Evolutionary conservation across 352 stramenopile genomes (phyloP).

Genomic region (Globisporangium middletonii): DNA sequence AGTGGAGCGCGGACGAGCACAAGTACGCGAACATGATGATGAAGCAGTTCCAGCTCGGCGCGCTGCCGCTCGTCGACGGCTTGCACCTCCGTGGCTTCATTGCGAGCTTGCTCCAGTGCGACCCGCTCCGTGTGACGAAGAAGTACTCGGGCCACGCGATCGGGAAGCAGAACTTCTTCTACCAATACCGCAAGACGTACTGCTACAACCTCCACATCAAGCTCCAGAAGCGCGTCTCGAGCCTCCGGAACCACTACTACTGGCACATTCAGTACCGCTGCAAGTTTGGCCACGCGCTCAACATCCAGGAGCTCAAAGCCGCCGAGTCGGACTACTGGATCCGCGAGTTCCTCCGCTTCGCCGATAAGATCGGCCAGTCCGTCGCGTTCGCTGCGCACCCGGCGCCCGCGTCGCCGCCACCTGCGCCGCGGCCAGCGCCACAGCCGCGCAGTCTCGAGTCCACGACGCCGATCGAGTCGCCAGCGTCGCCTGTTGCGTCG

Average conservation of each 20-base stretch:
- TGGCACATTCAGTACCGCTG: slow-evolving; percentile 77
- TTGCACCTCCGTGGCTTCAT: slow-evolving; percentile 73
- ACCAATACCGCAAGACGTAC: slow-evolving; percentile 49
- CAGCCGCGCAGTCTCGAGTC: neutral
- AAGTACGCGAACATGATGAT: slow-evolving; percentile 82
- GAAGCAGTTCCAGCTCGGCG: slow-evolving; percentile 75
- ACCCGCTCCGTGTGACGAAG: slow-evolving; percentile 78
- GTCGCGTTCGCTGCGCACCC: slow-evolving; percentile 29
- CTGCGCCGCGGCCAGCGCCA: neutral
- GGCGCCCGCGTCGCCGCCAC: slow-evolving; percentile 13
- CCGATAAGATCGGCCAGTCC: slow-evolving; percentile 50
- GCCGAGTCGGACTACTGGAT: slow-evolving; percentile 72
- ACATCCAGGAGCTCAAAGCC: slow-evolving; percentile 62
- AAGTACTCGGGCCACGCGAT: slow-evolving; percentile 71
- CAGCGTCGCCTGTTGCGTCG: neutral
- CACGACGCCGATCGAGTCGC: too few species aligned
- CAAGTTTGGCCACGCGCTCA: slow-evolving; percentile 47
- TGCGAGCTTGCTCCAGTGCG: slow-evolving; percentile 69
- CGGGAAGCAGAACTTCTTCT: slow-evolving; percentile 77
- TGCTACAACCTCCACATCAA: slow-evolving; percentile 78
- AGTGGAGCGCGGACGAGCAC: slow-evolving; percentile 70
- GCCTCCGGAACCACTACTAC: slow-evolving; percentile 76
- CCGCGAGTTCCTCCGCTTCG: slow-evolving; percentile 60
- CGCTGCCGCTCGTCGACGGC: slow-evolving; percentile 54
- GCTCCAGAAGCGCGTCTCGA: slow-evolving; percentile 73